Evolutionary conservation across 75 land plant species (phyloP).

Genomic region (Pseudotsuga menziesii): DNA sequence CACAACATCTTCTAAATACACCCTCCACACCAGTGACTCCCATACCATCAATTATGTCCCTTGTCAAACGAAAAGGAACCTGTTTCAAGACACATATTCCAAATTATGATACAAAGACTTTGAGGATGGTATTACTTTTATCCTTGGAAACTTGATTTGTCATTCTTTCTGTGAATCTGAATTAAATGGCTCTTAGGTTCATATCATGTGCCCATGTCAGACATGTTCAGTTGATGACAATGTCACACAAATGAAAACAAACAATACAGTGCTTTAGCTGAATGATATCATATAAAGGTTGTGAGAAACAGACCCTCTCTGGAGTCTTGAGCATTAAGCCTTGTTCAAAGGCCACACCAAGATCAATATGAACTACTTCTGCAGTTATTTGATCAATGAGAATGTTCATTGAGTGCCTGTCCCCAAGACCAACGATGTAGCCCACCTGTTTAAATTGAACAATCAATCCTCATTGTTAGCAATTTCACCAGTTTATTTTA

Average conservation of each 20-base stretch:
- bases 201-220: background rate
- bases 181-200: background rate
- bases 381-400: constrained; percentile 92
- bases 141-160: background rate
- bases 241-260: background rate
- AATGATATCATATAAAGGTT: background rate
- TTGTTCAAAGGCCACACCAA: constrained; percentile 99
- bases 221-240: background rate
- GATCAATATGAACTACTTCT: constrained; percentile 99
- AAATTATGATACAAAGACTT: background rate
- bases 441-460: constrained; percentile 63
- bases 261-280: background rate
- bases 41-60: constrained; percentile 98
- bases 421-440: constrained; percentile 98
- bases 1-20: constrained; percentile 97
- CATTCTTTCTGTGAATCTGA: background rate
- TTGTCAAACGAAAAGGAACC: constrained; percentile 95
- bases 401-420: constrained; percentile 95
- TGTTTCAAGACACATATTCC: constrained; percentile 17
- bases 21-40: constrained; percentile 99
- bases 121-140: background rate
- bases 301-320: constrained; percentile 61
- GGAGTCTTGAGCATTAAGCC: constrained; percentile 99
- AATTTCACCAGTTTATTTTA: background rate
- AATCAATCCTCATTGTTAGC: constrained; percentile 1